These are phyloP conservation scores for Parasitella parasitica DNA, from an alignment of 371 early-diverging fungal genomes.

Conservation along the genomic window DNA sequence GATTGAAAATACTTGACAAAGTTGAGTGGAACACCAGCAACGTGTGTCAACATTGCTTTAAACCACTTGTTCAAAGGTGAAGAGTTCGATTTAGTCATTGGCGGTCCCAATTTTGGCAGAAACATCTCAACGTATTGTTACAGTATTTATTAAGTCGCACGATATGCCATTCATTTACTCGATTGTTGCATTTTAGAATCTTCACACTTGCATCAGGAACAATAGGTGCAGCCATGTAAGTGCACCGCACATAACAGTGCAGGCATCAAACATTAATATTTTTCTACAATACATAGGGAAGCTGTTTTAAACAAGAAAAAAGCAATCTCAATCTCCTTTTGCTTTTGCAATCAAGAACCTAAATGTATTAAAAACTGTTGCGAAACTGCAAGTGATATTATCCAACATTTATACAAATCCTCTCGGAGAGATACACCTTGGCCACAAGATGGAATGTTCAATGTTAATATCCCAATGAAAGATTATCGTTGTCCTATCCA, in stretches of 20 bases:
- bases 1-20: too few species aligned
- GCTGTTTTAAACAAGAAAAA: slow-evolving; percentile 34
- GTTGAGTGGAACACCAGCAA: slow-evolving; percentile 45
- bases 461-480: slow-evolving; percentile 44
- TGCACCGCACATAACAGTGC: background rate
- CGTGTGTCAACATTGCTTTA: slow-evolving; percentile 44
- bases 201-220: slow-evolving; percentile 49
- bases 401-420: slow-evolving; percentile 24
- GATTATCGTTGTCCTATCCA: slow-evolving; percentile 34
- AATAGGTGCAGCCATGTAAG: slow-evolving; percentile 44
- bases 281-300: slow-evolving; percentile 21
- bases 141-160: background rate
- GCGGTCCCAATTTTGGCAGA: slow-evolving; percentile 46
- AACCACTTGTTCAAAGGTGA: slow-evolving; percentile 37
- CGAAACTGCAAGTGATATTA: slow-evolving; percentile 36
- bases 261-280: background rate
- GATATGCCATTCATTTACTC: background rate
- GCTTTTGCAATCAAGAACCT: slow-evolving; percentile 32
- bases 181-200: slow-evolving; percentile 12
- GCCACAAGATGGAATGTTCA: slow-evolving; percentile 40
- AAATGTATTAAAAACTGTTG: slow-evolving; percentile 29
- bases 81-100: slow-evolving; percentile 44
- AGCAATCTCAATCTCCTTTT: slow-evolving; percentile 46
- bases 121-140: slow-evolving; percentile 45
- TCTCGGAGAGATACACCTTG: slow-evolving; percentile 19